Percentiles rank a stretch among this genome's conserved stretches.
phyloP scores from a whole-genome alignment of 345 rosid species.

The Lepidium aucheri region DNA sequence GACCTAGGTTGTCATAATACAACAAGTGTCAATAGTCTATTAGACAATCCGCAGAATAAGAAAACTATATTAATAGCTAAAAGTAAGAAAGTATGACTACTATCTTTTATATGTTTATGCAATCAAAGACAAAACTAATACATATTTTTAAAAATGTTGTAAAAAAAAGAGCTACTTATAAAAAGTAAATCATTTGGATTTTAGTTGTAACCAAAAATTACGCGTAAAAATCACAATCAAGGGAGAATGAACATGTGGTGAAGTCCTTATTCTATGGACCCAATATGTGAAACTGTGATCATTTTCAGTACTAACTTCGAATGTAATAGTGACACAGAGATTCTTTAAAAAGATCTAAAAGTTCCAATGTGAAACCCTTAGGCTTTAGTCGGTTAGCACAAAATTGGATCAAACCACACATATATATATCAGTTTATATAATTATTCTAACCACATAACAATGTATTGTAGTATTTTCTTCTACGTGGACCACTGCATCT shows the following conservation, averaged over 20 bases:
- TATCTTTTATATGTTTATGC: too few relatives aligned
- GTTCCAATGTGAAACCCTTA: slow-evolving; percentile 18
- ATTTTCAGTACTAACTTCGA: neutral
- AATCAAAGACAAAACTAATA: too few relatives aligned
- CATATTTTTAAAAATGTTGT: too few relatives aligned
- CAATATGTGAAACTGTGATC: slow-evolving; percentile 7
- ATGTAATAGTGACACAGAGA: neutral
- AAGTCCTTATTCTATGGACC: slow-evolving; percentile 6
- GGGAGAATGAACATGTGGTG: slow-evolving; percentile 13
- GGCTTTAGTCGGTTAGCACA: neutral
- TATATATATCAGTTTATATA: neutral
- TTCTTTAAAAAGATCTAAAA: slow-evolving; percentile 1
- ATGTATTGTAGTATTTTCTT: neutral
- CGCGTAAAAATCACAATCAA: slow-evolving; percentile 2
- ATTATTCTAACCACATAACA: slow-evolving; percentile 2
- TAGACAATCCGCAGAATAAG: too few relatives aligned
- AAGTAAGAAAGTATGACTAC: too few relatives aligned
- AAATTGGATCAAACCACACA: neutral
- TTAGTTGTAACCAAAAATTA: neutral
- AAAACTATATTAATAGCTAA: too few relatives aligned
- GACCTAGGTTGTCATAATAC: too few relatives aligned
- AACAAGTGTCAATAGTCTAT: too few relatives aligned
- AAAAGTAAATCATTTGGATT: too few relatives aligned
- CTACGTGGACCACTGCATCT: slow-evolving; percentile 3
- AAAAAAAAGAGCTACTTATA: too few relatives aligned